These are phyloP conservation scores for Xylaria sp. DNA, from an alignment of 2,329 filamentous ascomycete genomes.

Conservation along the genomic window DNA sequence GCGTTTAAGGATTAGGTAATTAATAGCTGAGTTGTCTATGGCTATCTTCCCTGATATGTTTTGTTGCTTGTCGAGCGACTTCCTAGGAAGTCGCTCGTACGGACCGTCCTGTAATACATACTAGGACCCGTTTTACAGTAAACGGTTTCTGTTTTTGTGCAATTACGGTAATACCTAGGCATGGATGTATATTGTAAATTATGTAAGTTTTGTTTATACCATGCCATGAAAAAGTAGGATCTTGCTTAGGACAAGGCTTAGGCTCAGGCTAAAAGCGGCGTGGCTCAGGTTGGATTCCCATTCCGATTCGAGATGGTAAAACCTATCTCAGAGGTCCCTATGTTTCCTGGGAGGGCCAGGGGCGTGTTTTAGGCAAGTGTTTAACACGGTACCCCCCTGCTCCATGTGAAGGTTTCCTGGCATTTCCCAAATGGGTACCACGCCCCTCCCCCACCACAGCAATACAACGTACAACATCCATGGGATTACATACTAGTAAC, in stretches of 20 bases:
- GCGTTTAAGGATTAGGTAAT: too few relatives aligned
- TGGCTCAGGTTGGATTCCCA: too few relatives aligned
- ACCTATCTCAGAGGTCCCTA: too few relatives aligned
- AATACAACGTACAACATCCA: constrained; percentile 22
- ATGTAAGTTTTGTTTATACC: too few relatives aligned
- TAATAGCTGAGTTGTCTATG: too few relatives aligned
- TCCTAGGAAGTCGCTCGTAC: neutral
- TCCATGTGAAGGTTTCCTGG: constrained; percentile 29
- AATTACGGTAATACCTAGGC: neutral
- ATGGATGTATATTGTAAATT: too few relatives aligned
- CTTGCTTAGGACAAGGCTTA: too few relatives aligned
- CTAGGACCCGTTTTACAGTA: neutral
- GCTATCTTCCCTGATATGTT: too few relatives aligned
- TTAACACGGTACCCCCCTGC: constrained; percentile 22
- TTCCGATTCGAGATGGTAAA: too few relatives aligned
- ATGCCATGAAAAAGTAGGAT: too few relatives aligned
- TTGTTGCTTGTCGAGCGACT: neutral
- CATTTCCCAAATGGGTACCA: constrained; percentile 13
- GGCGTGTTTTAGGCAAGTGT: neutral
- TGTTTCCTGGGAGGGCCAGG: too few relatives aligned
- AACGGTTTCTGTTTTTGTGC: neutral
- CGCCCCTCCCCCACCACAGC: constrained; percentile 45
- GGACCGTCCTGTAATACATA: neutral
- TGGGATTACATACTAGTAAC: neutral
- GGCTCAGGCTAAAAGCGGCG: too few relatives aligned